A percentile compares a stretch with the other conserved stretches of the same genome.
Conservation (phyloP, 257 asterid species). For the Petunia axillaris region DNA sequence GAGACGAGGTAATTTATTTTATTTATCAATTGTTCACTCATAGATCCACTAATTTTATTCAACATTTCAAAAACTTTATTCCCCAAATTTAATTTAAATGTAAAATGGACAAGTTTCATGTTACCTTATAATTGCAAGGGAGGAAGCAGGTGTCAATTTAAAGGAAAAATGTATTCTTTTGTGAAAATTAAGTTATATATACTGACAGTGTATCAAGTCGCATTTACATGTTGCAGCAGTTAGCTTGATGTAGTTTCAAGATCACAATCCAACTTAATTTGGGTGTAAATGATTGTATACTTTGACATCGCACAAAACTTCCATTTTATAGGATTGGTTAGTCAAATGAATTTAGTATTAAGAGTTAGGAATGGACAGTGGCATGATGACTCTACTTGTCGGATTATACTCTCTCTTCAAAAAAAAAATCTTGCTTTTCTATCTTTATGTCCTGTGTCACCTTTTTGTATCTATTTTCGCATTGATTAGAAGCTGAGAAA, state of each 20-base stretch:
- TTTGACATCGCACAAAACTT: background rate
- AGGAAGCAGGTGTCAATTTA: background rate
- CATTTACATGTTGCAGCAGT: no score
- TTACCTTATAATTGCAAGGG: background rate
- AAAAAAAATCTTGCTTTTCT: no score
- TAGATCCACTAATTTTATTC: constrained; percentile 22
- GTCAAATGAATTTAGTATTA: background rate
- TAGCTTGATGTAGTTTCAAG: no score
- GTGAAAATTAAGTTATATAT: no score
- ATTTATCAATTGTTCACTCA: background rate
- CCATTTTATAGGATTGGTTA: background rate
- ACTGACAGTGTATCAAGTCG: no score
- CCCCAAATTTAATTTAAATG: background rate
- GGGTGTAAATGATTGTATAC: no score
- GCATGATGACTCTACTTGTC: background rate
- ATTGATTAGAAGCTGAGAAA: background rate
- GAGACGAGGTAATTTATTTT: constrained; percentile 71
- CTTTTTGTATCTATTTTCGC: background rate
- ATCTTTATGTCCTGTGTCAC: no score
- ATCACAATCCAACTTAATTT: no score
- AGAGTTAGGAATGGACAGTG: background rate
- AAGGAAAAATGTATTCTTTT: background rate
- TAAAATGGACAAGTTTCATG: background rate
- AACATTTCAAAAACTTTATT: background rate
- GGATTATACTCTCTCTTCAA: no score